These are phyloP conservation scores for Neostapfia colusana DNA, from an alignment of 176 grass and related monocot genomes.

Conservation along the genomic window DNA sequence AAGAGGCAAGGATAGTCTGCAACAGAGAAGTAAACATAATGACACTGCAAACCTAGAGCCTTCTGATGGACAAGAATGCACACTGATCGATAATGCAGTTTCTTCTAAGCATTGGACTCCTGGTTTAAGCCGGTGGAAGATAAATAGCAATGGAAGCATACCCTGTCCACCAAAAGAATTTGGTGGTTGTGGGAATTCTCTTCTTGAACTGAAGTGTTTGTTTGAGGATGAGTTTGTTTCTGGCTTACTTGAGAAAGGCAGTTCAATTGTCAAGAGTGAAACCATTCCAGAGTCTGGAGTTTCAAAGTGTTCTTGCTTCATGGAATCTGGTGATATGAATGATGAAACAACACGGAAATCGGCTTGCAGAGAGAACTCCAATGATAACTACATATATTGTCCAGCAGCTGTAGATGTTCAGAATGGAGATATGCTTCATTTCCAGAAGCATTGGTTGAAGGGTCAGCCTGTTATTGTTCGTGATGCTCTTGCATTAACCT, in stretches of 20 bases:
- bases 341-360: conserved; percentile 19
- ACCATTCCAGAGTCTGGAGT: not conserved
- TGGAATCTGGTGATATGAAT: not conserved
- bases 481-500: conserved; percentile 65
- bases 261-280: not conserved
- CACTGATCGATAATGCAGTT: no score
- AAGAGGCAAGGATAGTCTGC: not conserved
- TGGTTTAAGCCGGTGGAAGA: conserved; percentile 41
- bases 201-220: conserved; percentile 65
- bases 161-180: conserved; percentile 61
- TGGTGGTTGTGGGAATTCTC: conserved; percentile 61
- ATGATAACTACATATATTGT: conserved; percentile 74
- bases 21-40: not conserved
- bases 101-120: not conserved
- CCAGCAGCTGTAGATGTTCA: conserved; percentile 57
- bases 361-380: conserved; percentile 53
- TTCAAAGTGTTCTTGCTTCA: conserved; percentile 51
- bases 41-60: not conserved
- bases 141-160: conserved; percentile 60
- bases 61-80: not conserved
- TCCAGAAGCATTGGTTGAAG: conserved; percentile 84
- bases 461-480: conserved; percentile 82
- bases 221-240: conserved; percentile 44
- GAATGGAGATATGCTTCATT: conserved; percentile 56
- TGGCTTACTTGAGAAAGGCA: conserved; percentile 42